Evolutionary conservation across 345 rosid species (phyloP), one percentile per base, ranked within the genome.

Genomic region (Eucalyptus lansdowneana): DNA sequence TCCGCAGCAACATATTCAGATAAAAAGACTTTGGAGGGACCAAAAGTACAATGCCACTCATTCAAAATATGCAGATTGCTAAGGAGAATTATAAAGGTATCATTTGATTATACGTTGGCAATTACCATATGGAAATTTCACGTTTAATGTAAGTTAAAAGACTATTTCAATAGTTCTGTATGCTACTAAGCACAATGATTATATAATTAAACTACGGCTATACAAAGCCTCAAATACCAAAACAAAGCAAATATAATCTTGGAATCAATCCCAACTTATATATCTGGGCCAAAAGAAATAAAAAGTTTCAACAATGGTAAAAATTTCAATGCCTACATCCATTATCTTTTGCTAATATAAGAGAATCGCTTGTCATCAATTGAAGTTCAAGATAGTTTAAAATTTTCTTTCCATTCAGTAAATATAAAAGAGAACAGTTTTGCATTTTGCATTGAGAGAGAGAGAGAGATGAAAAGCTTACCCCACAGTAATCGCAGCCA

Each of bases 401-500:
- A 65, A 4, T n/a, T 76, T 76, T 72, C 83, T 21, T 37, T 72
- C 83, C 83, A 19, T 37, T 40, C 47, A 11, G 85, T 76, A 40
- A 76, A 76, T 24, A 21, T 22, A 21, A 76, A 40, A 76, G 34
- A 40, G 47, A 76, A 40, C 83, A 72, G 2, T 76, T 76, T 37
- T 37, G 47, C 83, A 76, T 72, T 21, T 76, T 40, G 85, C 44
- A 40, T 76, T 21, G 7, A 76, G 44, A 72, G 27, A 37, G 14
- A 72, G 81, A 87, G 53, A 15, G 80, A 72, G 42, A 67, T 50
- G 88, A 54, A 21, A 34, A 83, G 86, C 60, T 92, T 93, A 95
- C 96, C 92, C 95, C 99, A 87, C 98, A 96, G 89, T 90, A 90
- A 93, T 97, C 99, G 89, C 99, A 97, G 87, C 99, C 99, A 91